These are phyloP conservation scores for Alternaria rosae DNA, from an alignment of 2,329 filamentous ascomycete genomes.

Conservation along the genomic window DNA sequence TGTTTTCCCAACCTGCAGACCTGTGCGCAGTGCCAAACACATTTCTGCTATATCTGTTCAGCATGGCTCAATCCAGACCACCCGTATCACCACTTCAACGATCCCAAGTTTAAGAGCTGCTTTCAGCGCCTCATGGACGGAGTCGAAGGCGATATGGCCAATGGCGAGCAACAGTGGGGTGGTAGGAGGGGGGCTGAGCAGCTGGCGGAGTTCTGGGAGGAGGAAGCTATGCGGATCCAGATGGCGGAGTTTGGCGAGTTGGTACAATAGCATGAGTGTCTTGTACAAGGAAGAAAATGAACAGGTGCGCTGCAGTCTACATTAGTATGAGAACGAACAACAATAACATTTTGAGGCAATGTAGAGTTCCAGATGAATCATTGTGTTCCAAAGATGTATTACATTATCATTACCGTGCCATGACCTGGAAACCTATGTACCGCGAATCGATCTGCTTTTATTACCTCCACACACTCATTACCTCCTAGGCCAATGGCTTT, in stretches of 20 bases:
- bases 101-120: conserved; percentile 68
- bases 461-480: neutral
- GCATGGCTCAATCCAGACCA: conserved; percentile 83
- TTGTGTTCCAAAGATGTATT: neutral
- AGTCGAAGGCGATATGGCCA: conserved; percentile 74
- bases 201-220: conserved; percentile 48
- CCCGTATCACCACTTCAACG: conserved; percentile 90
- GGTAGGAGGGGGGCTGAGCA: conserved; percentile 55
- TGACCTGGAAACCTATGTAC: neutral
- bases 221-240: conserved; percentile 46
- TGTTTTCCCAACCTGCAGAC: conserved; percentile 62
- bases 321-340: neutral
- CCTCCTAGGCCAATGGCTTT: conserved; percentile 1
- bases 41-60: conserved; percentile 95
- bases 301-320: neutral
- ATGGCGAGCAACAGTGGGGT: conserved; percentile 54
- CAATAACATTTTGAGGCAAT: neutral
- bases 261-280: neutral
- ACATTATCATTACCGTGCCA: neutral
- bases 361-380: neutral
- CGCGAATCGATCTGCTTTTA: neutral
- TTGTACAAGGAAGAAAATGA: neutral
- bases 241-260: neutral
- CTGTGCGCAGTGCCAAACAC: conserved; percentile 85
- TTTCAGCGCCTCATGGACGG: conserved; percentile 91